Evolutionary conservation across 2,329 filamentous ascomycete species (phyloP).

Genomic region (Microcyclospora tardicrescens): DNA sequence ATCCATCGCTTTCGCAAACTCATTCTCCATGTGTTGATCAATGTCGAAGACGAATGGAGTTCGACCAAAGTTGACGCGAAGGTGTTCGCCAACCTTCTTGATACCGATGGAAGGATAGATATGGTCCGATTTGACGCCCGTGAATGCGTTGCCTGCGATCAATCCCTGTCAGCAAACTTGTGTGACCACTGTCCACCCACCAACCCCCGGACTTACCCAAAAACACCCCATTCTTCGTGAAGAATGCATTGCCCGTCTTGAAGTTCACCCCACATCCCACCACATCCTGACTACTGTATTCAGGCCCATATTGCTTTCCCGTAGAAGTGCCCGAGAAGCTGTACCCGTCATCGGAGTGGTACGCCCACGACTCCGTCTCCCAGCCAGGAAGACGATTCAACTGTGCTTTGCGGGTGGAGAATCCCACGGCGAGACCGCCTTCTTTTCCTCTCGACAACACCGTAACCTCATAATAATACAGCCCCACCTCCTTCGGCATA

Average conservation of each 20-base stretch:
- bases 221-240: constrained; percentile 50
- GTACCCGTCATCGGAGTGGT: constrained; percentile 54
- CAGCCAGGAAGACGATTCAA: constrained; percentile 51
- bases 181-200: neutral
- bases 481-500: constrained; percentile 79
- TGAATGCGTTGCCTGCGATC: constrained; percentile 54
- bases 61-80: constrained; percentile 51
- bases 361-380: constrained; percentile 54
- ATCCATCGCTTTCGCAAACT: constrained; percentile 44
- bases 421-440: constrained; percentile 44
- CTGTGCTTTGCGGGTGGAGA: constrained; percentile 45
- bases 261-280: constrained; percentile 56
- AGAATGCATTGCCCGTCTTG: constrained; percentile 47
- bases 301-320: constrained; percentile 46
- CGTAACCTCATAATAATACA: constrained; percentile 83
- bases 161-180: constrained; percentile 2
- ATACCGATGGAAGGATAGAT: constrained; percentile 57
- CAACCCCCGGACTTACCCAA: constrained; percentile 32
- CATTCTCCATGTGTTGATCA: constrained; percentile 63
- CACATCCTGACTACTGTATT: constrained; percentile 45
- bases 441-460: constrained; percentile 56
- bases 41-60: constrained; percentile 83
- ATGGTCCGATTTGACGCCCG: constrained; percentile 46
- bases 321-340: constrained; percentile 47
- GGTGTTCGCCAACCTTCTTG: constrained; percentile 48